Percentiles rank a stretch among this genome's conserved stretches.
Conservation (phyloP, 2,329 filamentous ascomycete species). For the Fusarium sp. region DNA sequence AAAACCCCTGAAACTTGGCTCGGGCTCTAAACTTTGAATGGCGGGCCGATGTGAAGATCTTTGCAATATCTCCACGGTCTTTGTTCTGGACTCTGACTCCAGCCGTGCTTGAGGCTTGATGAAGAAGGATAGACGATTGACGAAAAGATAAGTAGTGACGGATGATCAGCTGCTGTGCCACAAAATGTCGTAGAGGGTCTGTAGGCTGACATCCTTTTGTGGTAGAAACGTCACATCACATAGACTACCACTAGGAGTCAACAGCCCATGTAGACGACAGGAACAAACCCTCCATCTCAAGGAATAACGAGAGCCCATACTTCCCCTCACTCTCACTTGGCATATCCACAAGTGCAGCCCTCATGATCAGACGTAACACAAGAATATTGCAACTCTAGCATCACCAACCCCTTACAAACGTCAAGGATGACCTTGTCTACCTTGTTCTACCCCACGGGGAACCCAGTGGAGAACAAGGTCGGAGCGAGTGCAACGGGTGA, state of each 20-base stretch:
- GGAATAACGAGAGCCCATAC: constrained; percentile 9
- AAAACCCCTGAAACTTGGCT: constrained; percentile 7
- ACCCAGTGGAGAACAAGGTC: constrained; percentile 24
- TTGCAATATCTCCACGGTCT: background rate
- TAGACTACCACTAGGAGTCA: background rate
- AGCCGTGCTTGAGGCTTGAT: background rate
- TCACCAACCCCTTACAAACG: background rate
- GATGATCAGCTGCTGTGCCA: fast-evolving
- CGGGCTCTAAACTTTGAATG: constrained; percentile 26
- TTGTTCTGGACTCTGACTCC: constrained; percentile 11
- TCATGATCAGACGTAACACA: constrained; percentile 24
- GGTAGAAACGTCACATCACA: background rate
- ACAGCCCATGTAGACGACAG: background rate
- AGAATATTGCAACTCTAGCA: constrained; percentile 3
- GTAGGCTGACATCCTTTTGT: fast-evolving
- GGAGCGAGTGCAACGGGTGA: constrained; percentile 1
- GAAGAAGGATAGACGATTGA: fast-evolving
- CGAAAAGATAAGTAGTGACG: background rate
- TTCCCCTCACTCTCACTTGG: constrained; percentile 25
- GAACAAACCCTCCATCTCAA: background rate
- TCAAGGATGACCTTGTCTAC: constrained; percentile 12
- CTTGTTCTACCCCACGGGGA: constrained; percentile 37
- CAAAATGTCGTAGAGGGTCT: fast-evolving
- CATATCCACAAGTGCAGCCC: constrained; percentile 23
- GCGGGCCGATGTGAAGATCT: constrained; percentile 25